Conservation (phyloP, 306 rosid species). For the Ziziphus jujuba region DNA sequence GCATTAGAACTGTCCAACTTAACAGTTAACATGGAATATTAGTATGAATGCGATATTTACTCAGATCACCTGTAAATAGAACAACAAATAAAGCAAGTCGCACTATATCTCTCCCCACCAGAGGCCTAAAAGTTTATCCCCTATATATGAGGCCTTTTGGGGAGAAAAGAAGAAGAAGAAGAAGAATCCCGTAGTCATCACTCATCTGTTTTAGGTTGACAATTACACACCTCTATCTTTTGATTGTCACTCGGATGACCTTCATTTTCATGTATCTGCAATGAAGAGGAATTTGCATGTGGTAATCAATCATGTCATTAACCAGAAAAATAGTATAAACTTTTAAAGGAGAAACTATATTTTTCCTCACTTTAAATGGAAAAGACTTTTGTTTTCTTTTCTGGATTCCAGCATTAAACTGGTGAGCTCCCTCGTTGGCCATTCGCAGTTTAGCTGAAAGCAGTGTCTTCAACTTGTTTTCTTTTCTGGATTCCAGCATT, state of each 20-base stretch:
- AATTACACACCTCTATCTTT: constrained; percentile 53
- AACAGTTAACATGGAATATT: not conserved
- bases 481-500: constrained; percentile 53
- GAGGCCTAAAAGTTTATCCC: not conserved
- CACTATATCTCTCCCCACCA: not conserved
- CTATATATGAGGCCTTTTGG: not conserved
- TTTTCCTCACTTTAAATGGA: constrained; percentile 50
- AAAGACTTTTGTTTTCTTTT: constrained; percentile 60
- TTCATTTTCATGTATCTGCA: constrained; percentile 54
- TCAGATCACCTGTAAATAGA: not conserved
- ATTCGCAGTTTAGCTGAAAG: constrained; percentile 41
- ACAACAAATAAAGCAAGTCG: not conserved
- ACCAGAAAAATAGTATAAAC: no score
- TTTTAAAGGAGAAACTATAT: constrained; percentile 1
- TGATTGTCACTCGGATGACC: constrained; percentile 42
- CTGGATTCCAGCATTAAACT: constrained; percentile 42
- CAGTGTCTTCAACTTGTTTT: constrained; percentile 51
- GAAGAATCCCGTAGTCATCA: no score
- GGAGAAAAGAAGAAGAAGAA: not conserved
- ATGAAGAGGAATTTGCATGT: constrained; percentile 31
- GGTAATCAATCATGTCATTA: constrained; percentile 22
- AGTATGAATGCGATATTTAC: not conserved
- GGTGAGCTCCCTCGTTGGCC: constrained; percentile 42
- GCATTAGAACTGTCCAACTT: no score
- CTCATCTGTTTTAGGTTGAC: not conserved